A percentile compares a stretch with the other conserved stretches of the same genome.
Evolutionary conservation across 345 rosid genomes (phyloP).

Genomic region (Syzygium aqueum): DNA sequence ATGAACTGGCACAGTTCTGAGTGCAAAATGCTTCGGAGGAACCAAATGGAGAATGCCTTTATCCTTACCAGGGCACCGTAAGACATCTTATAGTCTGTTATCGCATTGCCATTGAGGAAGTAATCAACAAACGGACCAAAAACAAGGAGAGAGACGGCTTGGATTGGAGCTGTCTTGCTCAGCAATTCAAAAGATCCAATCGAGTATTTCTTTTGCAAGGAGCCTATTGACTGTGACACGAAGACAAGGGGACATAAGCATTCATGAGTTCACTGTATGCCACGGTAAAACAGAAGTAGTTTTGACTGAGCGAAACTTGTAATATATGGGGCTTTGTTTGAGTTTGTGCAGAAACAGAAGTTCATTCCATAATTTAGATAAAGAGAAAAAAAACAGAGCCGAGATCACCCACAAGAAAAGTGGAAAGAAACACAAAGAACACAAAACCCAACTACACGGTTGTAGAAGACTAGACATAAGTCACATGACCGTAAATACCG

Average conservation of each 20-base stretch:
- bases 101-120: conserved; percentile 16
- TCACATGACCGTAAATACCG: neutral
- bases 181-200: conserved; percentile 35
- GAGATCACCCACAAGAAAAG: neutral
- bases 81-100: conserved; percentile 22
- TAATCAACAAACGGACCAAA: conserved; percentile 33
- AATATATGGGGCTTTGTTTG: neutral
- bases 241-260: neutral
- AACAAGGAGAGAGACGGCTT: conserved; percentile 26
- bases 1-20: neutral
- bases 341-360: neutral
- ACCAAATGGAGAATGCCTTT: neutral
- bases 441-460: neutral
- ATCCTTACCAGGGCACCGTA: conserved; percentile 21
- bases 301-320: neutral
- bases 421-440: neutral
- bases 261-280: neutral
- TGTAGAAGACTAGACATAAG: neutral
- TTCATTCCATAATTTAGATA: neutral
- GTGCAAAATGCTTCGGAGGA: neutral
- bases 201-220: conserved; percentile 32
- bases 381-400: neutral
- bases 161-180: conserved; percentile 38
- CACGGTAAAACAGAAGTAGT: neutral
- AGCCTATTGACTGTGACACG: conserved; percentile 24